Percentiles rank a stretch among this genome's conserved stretches.
These are phyloP conservation scores for Nannizziopsis barbatae DNA, from an alignment of 2,329 filamentous ascomycete genomes.

Conservation along the genomic window DNA sequence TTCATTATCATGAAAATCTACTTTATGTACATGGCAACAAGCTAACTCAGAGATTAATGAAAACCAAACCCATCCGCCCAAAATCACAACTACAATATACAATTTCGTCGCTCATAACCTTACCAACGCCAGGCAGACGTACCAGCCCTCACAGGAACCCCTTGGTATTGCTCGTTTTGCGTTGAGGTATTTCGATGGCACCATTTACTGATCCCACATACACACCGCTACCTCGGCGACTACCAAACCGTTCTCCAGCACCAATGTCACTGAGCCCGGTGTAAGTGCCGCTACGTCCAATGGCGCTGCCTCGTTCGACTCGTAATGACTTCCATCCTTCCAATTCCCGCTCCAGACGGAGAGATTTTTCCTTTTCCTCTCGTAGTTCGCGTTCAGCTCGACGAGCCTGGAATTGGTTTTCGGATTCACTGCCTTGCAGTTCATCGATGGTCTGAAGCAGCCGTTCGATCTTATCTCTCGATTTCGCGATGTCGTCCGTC, in stretches of 20 bases:
- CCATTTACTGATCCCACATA: slow-evolving; percentile 28
- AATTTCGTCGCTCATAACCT: neutral
- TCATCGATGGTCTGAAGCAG: slow-evolving; percentile 87
- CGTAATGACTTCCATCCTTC: slow-evolving; percentile 67
- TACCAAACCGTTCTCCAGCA: slow-evolving; percentile 23
- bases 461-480: slow-evolving; percentile 82
- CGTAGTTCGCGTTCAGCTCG: slow-evolving; percentile 81
- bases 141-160: slow-evolving; percentile 54
- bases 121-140: neutral
- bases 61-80: neutral
- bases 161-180: slow-evolving; percentile 64
- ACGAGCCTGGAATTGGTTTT: slow-evolving; percentile 67
- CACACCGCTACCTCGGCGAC: slow-evolving; percentile 30
- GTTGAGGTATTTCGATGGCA: slow-evolving; percentile 46
- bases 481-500: slow-evolving; percentile 69
- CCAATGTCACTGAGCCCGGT: slow-evolving; percentile 29
- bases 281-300: slow-evolving; percentile 20
- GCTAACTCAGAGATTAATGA: too few species aligned
- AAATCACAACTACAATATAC: neutral
- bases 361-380: slow-evolving; percentile 71
- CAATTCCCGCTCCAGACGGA: slow-evolving; percentile 76
- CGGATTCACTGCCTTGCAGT: slow-evolving; percentile 75
- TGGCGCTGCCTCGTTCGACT: slow-evolving; percentile 45
- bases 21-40: too few species aligned
- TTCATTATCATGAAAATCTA: too few species aligned